Conservation (phyloP, 306 rosid genomes). For the Trichosanthes cucumerina region DNA sequence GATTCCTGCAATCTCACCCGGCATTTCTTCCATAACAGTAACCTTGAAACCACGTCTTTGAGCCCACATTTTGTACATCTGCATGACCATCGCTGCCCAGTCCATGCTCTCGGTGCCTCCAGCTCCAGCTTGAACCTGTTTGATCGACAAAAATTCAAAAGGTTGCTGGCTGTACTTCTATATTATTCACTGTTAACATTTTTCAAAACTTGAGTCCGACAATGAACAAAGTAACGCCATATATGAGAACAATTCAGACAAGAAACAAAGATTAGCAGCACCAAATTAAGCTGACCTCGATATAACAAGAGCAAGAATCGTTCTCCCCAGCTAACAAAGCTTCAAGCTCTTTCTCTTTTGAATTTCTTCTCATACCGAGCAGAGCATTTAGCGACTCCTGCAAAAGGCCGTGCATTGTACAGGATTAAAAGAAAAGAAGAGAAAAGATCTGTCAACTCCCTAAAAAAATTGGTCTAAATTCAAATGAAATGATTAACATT, state of each 20-base stretch:
- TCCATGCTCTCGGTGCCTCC: conserved; percentile 99
- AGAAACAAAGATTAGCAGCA: neutral
- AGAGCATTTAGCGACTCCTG: conserved; percentile 72
- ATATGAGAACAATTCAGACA: neutral
- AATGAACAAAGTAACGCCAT: neutral
- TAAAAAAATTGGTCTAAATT: neutral
- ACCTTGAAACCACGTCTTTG: conserved; percentile 58
- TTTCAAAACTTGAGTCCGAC: neutral
- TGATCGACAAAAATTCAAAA: conserved; percentile 9
- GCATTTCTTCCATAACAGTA: conserved; percentile 80
- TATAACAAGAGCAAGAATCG: conserved; percentile 77
- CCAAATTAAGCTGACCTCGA: conserved; percentile 45
- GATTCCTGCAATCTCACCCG: conserved; percentile 95
- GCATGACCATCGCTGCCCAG: conserved; percentile 97
- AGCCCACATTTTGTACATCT: conserved; percentile 90
- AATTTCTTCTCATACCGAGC: conserved; percentile 57
- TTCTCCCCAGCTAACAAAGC: conserved; percentile 84
- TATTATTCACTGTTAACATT: neutral
- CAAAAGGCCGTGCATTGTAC: conserved; percentile 6
- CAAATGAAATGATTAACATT: neutral
- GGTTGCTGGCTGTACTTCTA: neutral
- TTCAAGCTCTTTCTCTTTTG: conserved; percentile 83
- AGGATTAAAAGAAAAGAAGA: neutral
- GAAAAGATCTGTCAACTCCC: neutral
- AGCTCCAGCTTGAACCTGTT: conserved; percentile 93